Evolutionary conservation across 192 early-diverging fungal species (phyloP).

Genomic region (Physocladia obscura): DNA sequence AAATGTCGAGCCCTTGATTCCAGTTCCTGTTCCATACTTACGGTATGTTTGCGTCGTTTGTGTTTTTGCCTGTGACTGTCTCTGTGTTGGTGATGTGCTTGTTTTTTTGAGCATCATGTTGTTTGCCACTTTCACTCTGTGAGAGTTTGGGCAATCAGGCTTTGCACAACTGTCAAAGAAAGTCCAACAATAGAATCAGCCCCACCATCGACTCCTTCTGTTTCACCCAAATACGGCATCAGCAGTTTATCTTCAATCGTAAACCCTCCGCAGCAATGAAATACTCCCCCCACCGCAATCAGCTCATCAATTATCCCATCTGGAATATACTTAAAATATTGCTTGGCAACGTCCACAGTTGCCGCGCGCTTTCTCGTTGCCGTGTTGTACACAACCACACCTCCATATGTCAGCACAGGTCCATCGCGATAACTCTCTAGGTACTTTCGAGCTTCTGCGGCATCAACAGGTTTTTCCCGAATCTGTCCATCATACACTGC

Average conservation of each 20-base stretch:
- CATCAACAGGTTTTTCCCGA: slow-evolving; percentile 49
- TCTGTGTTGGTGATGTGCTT: neutral
- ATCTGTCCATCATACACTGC: slow-evolving; percentile 41
- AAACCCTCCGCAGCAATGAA: slow-evolving; percentile 52
- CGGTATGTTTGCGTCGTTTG: neutral
- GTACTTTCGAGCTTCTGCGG: slow-evolving; percentile 35
- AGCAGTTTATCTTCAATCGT: slow-evolving; percentile 51
- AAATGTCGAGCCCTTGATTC: no score
- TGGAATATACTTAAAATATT: slow-evolving; percentile 42
- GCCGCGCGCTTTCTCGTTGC: slow-evolving; percentile 30
- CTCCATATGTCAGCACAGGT: slow-evolving; percentile 44
- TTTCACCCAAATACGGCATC: slow-evolving; percentile 37
- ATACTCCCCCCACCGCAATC: slow-evolving; percentile 46
- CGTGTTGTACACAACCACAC: slow-evolving; percentile 47
- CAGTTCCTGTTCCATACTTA: no score
- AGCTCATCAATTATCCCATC: slow-evolving; percentile 40
- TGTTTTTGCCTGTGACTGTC: neutral
- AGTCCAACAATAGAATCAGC: slow-evolving; percentile 53
- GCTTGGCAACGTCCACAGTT: slow-evolving; percentile 43
- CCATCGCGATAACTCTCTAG: slow-evolving; percentile 33
- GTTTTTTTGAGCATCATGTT: no score
- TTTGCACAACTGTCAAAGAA: slow-evolving; percentile 39
- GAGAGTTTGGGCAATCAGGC: slow-evolving; percentile 32
- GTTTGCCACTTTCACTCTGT: no score
- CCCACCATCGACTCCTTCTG: slow-evolving; percentile 44